phyloP scores from a whole-genome alignment of 768 basidiomycete genomes.

The Rhodotorula babjevae region DNA sequence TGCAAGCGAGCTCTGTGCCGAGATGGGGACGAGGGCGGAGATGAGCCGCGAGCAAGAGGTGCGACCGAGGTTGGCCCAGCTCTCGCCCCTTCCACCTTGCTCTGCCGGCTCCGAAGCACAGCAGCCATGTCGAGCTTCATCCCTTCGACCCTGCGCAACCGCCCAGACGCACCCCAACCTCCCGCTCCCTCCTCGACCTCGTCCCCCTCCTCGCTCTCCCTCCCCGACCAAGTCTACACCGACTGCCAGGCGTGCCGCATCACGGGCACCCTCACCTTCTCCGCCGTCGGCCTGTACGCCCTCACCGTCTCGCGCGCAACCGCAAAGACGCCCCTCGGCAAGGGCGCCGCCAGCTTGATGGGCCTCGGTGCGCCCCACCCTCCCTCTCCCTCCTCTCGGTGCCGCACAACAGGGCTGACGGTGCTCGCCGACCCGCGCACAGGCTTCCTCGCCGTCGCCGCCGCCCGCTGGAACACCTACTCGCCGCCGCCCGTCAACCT shows the following conservation, averaged over 20 bases:
- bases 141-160: neutral
- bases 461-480: constrained; percentile 29
- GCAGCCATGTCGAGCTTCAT: neutral
- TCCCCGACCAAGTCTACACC: constrained; percentile 10
- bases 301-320: constrained; percentile 6
- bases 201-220: neutral
- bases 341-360: constrained; percentile 17
- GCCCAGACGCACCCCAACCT: too few species aligned
- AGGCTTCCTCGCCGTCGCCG: constrained; percentile 36
- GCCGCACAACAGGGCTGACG: neutral
- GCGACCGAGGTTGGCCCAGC: neutral
- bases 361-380: constrained; percentile 16
- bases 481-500: neutral
- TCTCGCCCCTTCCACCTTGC: neutral
- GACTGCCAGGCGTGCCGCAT: constrained; percentile 36
- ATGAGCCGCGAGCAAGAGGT: neutral
- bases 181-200: neutral
- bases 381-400: neutral
- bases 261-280: constrained; percentile 34
- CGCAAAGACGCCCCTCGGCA: constrained; percentile 23
- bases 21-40: too few species aligned
- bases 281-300: constrained; percentile 33
- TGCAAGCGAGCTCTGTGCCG: too few species aligned
- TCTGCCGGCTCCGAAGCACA: too few species aligned
- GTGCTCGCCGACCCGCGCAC: neutral